These are phyloP conservation scores for Geoglossum cookeanum DNA, from an alignment of 2,329 filamentous ascomycete species.

Conservation along the genomic window DNA sequence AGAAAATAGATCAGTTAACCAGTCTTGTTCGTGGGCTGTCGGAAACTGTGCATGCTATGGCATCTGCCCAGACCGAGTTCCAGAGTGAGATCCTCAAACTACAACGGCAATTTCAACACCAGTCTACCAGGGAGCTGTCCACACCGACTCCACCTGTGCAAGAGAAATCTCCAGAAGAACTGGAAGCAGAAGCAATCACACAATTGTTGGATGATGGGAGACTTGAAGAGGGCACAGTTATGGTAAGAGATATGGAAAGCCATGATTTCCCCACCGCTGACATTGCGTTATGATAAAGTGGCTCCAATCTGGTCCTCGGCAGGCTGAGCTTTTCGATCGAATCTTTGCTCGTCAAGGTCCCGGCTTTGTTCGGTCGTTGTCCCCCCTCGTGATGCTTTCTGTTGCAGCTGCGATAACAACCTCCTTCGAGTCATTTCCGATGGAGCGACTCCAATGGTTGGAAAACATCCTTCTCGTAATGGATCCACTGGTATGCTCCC, in stretches of 20 bases:
- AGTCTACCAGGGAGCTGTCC: constrained; percentile 17
- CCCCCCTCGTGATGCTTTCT: constrained; percentile 38
- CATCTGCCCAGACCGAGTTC: constrained; percentile 45
- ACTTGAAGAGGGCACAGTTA: constrained; percentile 32
- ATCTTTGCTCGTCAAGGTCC: constrained; percentile 40
- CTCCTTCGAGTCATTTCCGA: constrained; percentile 31
- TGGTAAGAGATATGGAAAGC: constrained; percentile 7
- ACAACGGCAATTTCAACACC: constrained; percentile 23
- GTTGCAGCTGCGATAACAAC: constrained; percentile 43
- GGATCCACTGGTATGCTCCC: constrained; percentile 29
- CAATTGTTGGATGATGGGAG: constrained; percentile 40
- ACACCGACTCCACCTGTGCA: constrained; percentile 16
- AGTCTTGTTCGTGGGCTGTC: constrained; percentile 46
- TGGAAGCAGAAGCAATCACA: constrained; percentile 39
- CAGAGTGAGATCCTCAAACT: constrained; percentile 34
- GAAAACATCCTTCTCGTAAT: constrained; percentile 34
- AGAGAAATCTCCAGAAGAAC: constrained; percentile 24
- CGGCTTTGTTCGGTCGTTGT: constrained; percentile 33
- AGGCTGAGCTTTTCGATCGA: constrained; percentile 40
- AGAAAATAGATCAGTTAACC: constrained; percentile 57
- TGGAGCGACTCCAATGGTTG: constrained; percentile 39
- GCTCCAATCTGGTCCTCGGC: constrained; percentile 33
- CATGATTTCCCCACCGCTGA: not conserved
- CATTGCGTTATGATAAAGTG: constrained; percentile 22
- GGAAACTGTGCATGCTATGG: constrained; percentile 51